These are phyloP conservation scores for Panicum virgatum DNA, from an alignment of 202 grass and related monocot species.

Conservation along the genomic window DNA sequence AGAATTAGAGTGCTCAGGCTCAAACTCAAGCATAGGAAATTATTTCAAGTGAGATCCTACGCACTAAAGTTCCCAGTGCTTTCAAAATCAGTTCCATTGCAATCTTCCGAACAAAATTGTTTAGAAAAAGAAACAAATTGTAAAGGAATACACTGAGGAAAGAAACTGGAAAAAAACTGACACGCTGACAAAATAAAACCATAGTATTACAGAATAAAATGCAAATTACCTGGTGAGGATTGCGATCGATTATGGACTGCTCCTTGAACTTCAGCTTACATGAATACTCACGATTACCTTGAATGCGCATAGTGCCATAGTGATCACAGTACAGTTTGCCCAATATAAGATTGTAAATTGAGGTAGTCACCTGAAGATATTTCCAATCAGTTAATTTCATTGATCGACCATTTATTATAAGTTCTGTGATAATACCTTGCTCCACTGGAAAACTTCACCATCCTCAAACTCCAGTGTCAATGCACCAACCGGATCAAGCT, in stretches of 20 bases:
- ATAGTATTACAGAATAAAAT: slow-evolving; percentile 4
- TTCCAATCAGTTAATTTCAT: slow-evolving; percentile 25
- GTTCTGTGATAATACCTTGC: slow-evolving; percentile 68
- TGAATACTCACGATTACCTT: slow-evolving; percentile 92
- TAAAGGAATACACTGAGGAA: slow-evolving; percentile 1
- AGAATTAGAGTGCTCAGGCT: not conserved
- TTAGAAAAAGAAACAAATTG: not conserved
- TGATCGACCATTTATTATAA: slow-evolving; percentile 20
- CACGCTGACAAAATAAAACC: slow-evolving; percentile 19
- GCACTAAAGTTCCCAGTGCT: not conserved
- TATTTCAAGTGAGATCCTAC: slow-evolving; percentile 15
- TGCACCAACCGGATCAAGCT: slow-evolving; percentile 91
- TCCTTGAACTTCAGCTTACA: slow-evolving; percentile 99
- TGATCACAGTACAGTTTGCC: slow-evolving; percentile 99
- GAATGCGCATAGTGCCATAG: slow-evolving; percentile 97
- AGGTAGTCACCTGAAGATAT: slow-evolving; percentile 86
- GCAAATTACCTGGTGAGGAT: slow-evolving; percentile 86
- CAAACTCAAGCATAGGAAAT: not conserved
- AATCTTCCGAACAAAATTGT: not conserved
- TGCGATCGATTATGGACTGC: slow-evolving; percentile 98
- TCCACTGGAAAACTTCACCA: slow-evolving; percentile 99
- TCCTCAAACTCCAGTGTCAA: slow-evolving; percentile 96
- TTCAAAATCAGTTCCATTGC: not conserved
- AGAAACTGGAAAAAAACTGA: slow-evolving; percentile 1
- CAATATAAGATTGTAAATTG: slow-evolving; percentile 99